These are phyloP conservation scores for Malassezia equina DNA, from an alignment of 1,284 basidiomycete genomes.

Conservation along the genomic window DNA sequence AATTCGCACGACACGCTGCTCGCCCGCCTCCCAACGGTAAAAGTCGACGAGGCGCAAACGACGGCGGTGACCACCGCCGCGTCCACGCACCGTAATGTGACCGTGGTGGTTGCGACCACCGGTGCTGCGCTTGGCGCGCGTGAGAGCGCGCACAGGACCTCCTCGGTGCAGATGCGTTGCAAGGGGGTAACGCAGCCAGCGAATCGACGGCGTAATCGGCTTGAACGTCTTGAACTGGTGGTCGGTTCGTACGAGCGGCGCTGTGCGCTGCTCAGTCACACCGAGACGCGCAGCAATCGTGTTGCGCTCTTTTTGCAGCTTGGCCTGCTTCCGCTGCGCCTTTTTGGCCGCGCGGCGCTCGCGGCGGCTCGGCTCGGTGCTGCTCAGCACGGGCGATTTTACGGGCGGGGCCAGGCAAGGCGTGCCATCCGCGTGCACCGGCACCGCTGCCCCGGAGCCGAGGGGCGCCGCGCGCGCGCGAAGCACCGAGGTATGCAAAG, in stretches of 20 bases:
- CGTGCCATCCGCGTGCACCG: conserved; percentile 2
- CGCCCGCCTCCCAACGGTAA: conserved; percentile 59
- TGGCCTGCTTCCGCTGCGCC: conserved; percentile 24
- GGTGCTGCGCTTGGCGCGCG: conserved; percentile 67
- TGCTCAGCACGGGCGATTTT: neutral
- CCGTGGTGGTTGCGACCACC: conserved; percentile 77
- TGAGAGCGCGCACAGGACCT: conserved; percentile 67
- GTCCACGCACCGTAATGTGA: conserved; percentile 73
- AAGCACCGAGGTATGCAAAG: neutral
- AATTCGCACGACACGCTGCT: conserved; percentile 79
- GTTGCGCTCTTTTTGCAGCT: conserved; percentile 21
- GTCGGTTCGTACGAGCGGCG: conserved; percentile 43
- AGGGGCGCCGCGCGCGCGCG: neutral
- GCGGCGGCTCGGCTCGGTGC: conserved; percentile 15
- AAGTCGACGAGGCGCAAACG: conserved; percentile 84
- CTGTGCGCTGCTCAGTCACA: conserved; percentile 23
- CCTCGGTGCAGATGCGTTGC: conserved; percentile 74
- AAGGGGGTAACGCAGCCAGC: conserved; percentile 72
- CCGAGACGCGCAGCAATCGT: conserved; percentile 37
- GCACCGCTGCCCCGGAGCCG: conserved; percentile 5
- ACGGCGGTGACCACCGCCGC: conserved; percentile 82
- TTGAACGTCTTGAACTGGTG: conserved; percentile 73
- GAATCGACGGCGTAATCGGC: conserved; percentile 70
- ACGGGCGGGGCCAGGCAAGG: neutral
- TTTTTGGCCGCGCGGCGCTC: conserved; percentile 33